Evolutionary conservation across 2,329 filamentous ascomycete species (phyloP), one percentile per base, ranked within the genome.

Genomic region (Colletotrichum noveboracense): DNA sequence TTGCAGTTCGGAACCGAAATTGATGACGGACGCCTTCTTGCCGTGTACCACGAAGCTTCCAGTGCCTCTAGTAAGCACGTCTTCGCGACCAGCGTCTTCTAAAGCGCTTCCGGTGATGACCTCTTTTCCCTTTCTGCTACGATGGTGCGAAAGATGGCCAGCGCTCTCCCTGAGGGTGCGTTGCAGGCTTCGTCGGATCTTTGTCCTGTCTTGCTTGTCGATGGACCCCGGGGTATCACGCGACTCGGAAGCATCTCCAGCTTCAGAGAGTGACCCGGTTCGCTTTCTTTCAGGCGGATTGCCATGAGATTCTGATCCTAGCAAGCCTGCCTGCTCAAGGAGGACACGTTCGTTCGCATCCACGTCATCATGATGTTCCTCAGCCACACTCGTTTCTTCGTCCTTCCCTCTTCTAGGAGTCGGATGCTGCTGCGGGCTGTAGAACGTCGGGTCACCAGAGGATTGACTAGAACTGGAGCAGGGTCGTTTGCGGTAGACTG

Each of bases 11-110:
- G 93, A 93, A 10, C 96, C 96, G 82, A 99, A 97, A n/a, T 95
- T 97, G 79, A 99, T 95, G 71, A 99, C 95, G 1, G 96, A 98
- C 4, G 97, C 97, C 85, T 99, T 98, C 87, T 98, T 99, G 76
- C 97, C 96, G 81, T 99, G 97, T 6, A 99, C 93, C 6, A 97
- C 98, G 83, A 99, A 99, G 80, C 95, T 98, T 7, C 95, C 95
- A 14, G 94, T 92, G 14, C 94, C 94, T 64, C 97, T 92, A 8
- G 94, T 89, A 14, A 99, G 88, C 13, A 94, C 92, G 79, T 95
- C 94, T 48, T 94, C 87, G 85, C 90, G 80, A 77, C 83, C 55
- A 34, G 79, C 86, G 21, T 91, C 91, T 38, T 91, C 90, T 13
- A 84, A 85, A 58, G 88, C 85, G 18, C 88, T 87, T 55, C 91